These are phyloP conservation scores for Trichoderma erinaceum DNA, from an alignment of 495 filamentous ascomycete species.

Conservation along the genomic window DNA sequence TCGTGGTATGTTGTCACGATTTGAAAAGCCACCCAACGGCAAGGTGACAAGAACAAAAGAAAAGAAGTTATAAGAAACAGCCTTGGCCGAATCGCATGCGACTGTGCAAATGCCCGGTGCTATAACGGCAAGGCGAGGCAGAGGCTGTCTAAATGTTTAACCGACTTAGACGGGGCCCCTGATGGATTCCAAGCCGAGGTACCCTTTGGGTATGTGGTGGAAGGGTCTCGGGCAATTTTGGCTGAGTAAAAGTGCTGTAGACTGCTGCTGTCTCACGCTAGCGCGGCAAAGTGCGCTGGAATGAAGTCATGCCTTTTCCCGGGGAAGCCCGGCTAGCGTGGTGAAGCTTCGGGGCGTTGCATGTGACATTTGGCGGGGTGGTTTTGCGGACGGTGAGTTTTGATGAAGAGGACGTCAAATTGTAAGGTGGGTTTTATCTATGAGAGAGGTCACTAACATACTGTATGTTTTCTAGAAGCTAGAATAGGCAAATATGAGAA, in stretches of 20 bases:
- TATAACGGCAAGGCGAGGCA: not conserved
- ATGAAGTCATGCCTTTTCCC: slow-evolving; percentile 7
- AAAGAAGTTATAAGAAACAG: not conserved
- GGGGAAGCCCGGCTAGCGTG: not conserved
- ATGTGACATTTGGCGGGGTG: slow-evolving; percentile 13
- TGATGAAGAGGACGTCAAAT: no score
- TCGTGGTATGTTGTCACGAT: not conserved
- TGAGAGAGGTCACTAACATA: no score
- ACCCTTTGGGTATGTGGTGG: not conserved
- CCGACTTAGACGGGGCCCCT: not conserved
- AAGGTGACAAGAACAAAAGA: not conserved
- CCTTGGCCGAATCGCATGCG: not conserved
- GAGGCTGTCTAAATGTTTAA: not conserved
- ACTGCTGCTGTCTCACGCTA: not conserved
- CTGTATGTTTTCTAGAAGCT: no score
- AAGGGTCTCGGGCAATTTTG: not conserved
- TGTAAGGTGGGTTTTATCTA: no score
- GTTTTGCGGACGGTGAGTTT: not conserved
- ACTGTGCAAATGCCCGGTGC: not conserved
- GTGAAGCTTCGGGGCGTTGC: slow-evolving; percentile 7
- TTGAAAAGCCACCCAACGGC: not conserved
- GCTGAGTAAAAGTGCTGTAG: not conserved
- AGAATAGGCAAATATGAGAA: no score
- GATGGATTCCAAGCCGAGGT: not conserved
- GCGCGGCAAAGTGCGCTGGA: not conserved